Percentiles rank a stretch among this genome's conserved stretches.
Conservation (phyloP, 176 grass and related monocot species). For the Guadua angustifolia region DNA sequence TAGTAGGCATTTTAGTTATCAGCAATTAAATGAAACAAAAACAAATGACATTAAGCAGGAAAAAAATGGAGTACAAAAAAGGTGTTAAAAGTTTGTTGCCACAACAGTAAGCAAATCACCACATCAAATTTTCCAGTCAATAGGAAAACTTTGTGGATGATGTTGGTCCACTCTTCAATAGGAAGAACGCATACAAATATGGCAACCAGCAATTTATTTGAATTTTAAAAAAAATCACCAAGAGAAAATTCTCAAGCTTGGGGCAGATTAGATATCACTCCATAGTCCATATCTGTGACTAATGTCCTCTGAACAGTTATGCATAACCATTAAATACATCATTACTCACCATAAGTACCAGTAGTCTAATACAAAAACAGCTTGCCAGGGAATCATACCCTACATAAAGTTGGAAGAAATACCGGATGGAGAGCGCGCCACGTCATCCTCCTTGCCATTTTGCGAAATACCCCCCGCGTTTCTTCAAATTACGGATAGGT, state of each 20-base stretch:
- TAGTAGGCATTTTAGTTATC: slow-evolving; percentile 32
- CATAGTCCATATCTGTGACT: background rate
- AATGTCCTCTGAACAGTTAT: background rate
- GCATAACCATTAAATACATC: background rate
- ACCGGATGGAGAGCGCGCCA: too few species aligned
- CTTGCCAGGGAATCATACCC: slow-evolving; percentile 1
- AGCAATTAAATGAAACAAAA: slow-evolving; percentile 21
- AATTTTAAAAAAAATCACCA: background rate
- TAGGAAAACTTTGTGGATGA: background rate
- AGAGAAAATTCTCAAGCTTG: background rate
- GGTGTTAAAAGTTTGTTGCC: background rate
- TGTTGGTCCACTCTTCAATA: background rate
- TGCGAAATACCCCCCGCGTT: too few species aligned
- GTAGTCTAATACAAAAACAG: background rate
- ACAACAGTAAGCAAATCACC: background rate
- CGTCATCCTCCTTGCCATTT: too few species aligned
- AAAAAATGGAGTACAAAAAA: slow-evolving; percentile 1
- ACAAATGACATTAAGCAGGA: slow-evolving; percentile 6
- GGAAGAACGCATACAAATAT: background rate
- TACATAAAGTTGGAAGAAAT: too few species aligned
- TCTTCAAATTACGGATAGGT: too few species aligned
- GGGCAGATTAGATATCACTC: background rate
- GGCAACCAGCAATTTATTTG: background rate
- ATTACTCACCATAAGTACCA: background rate
- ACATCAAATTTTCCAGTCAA: background rate